Conservation (phyloP, 2,329 filamentous ascomycete genomes). For the Trichoderma oligosporum region DNA sequence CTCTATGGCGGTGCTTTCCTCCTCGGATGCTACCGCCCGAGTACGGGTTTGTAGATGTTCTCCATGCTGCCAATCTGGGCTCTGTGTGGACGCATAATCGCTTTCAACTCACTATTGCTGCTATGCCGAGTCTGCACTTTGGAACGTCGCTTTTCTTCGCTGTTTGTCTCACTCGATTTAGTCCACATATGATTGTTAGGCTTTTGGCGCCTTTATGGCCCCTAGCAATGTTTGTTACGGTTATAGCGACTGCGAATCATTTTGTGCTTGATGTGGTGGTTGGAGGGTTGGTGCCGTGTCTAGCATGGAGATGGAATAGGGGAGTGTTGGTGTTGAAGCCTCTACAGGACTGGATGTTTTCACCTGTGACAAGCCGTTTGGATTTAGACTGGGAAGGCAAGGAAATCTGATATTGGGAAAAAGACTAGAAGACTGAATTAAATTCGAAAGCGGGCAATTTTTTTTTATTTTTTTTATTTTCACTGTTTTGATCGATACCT, state of each 20-base stretch:
- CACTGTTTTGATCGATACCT: too few species aligned
- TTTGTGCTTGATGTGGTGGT: constrained; percentile 2
- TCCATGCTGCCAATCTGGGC: background rate
- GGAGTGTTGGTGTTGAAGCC: constrained; percentile 1
- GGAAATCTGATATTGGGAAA: too few species aligned
- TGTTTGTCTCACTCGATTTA: background rate
- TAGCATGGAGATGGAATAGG: constrained; percentile 11
- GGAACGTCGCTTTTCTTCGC: background rate
- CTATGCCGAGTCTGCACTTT: background rate
- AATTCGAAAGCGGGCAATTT: too few species aligned
- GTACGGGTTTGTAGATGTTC: constrained; percentile 1
- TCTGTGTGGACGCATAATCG: constrained; percentile 3
- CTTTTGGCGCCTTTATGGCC: constrained; percentile 5
- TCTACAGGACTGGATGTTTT: constrained; percentile 4
- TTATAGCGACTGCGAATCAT: constrained; percentile 8
- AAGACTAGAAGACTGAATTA: too few species aligned
- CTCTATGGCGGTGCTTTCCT: background rate
- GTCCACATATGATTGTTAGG: background rate
- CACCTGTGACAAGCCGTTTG: background rate
- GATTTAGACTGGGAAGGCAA: background rate
- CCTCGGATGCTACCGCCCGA: background rate
- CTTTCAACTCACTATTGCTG: constrained; percentile 7
- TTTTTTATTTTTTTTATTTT: too few species aligned
- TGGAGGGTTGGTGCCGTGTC: background rate
- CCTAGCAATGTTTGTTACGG: background rate